Conservation (phyloP, 768 basidiomycete species). For the Collybia mongolica region DNA sequence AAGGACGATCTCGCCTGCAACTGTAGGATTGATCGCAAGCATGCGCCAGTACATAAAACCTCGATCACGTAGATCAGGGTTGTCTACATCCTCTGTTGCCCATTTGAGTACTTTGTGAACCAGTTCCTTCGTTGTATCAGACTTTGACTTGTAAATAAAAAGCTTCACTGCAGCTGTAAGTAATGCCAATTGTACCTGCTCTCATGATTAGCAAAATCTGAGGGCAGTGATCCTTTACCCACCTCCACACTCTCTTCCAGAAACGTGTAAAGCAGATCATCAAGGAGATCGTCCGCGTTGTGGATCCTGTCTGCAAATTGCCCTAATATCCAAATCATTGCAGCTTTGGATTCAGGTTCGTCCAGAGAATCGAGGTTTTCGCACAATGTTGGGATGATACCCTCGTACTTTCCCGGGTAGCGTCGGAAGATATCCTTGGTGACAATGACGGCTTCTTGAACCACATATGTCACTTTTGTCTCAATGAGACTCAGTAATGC, state of each 20-base stretch:
- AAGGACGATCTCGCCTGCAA: constrained; percentile 87
- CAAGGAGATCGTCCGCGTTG: constrained; percentile 92
- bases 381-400: constrained; percentile 91
- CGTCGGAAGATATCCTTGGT: constrained; percentile 97
- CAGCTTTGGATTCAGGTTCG: constrained; percentile 94
- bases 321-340: constrained; percentile 98
- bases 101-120: constrained; percentile 96
- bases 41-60: constrained; percentile 99
- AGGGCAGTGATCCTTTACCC: constrained; percentile 16
- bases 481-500: constrained; percentile 84
- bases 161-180: constrained; percentile 94
- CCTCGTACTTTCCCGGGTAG: constrained; percentile 96
- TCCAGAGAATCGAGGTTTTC: constrained; percentile 90
- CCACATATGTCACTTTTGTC: constrained; percentile 93
- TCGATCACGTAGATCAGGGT: constrained; percentile 94
- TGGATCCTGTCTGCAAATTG: constrained; percentile 96
- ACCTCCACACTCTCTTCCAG: constrained; percentile 94
- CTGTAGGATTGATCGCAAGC: constrained; percentile 87
- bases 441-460: constrained; percentile 96
- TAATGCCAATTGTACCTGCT: constrained; percentile 90
- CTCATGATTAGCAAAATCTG: neutral
- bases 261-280: constrained; percentile 87
- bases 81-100: constrained; percentile 97
- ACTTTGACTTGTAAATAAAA: constrained; percentile 86
- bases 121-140: constrained; percentile 82